A percentile compares a stretch with the other conserved stretches of the same genome.
Evolutionary conservation across 441 rosid species (phyloP).

Genomic region (Brassica balearica): DNA sequence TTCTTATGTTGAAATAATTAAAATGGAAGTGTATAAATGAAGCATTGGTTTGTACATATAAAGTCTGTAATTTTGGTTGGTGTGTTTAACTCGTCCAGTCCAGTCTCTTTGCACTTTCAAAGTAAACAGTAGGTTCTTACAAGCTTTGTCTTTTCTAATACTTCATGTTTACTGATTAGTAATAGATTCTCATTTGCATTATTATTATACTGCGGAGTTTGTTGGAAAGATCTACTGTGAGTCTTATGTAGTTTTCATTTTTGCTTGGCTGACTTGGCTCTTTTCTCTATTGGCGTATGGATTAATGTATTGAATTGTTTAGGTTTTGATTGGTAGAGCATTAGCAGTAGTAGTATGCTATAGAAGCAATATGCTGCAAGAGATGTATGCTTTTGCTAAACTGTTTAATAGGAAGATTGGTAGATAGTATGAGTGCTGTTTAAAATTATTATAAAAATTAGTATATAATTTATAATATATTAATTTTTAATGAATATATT

Average conservation of each 20-base stretch:
- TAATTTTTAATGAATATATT: too few species aligned
- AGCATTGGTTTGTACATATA: conserved; percentile 25
- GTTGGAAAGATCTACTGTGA: neutral
- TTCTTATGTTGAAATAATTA: conserved; percentile 35
- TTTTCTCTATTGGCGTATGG: neutral
- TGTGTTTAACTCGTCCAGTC: neutral
- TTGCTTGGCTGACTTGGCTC: neutral
- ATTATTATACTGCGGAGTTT: neutral
- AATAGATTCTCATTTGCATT: neutral
- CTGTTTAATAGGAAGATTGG: too few species aligned
- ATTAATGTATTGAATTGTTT: neutral
- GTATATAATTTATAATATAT: too few species aligned
- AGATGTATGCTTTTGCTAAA: too few species aligned
- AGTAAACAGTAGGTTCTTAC: neutral
- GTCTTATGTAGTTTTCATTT: neutral
- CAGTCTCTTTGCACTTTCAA: neutral
- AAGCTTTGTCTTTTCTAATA: neutral
- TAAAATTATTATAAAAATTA: too few species aligned
- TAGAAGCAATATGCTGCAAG: too few species aligned
- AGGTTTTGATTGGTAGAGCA: too few species aligned
- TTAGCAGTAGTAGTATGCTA: too few species aligned
- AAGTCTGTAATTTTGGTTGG: neutral
- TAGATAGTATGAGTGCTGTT: too few species aligned
- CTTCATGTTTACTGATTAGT: neutral
- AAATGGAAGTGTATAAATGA: conserved; percentile 45